phyloP scores from a whole-genome alignment of 805 yeast genomes.

The Monosporozyma servazzii region DNA sequence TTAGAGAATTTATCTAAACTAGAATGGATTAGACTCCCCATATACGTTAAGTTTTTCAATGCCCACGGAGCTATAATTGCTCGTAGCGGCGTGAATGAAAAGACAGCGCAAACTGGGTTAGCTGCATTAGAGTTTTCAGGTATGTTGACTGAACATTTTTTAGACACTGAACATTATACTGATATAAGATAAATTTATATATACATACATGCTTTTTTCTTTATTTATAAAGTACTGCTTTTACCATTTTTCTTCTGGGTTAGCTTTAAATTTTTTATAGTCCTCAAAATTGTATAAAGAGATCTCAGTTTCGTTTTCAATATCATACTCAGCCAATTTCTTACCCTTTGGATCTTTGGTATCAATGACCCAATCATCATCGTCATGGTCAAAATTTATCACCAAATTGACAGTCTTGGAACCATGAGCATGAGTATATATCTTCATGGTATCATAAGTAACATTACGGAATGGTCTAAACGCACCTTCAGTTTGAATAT shows the following conservation, averaged over 20 bases:
- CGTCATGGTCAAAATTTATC: slow-evolving; percentile 75
- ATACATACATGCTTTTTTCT: not conserved
- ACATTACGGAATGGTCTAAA: slow-evolving; percentile 78
- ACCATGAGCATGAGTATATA: slow-evolving; percentile 92
- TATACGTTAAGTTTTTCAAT: slow-evolving; percentile 60
- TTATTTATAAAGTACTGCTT: no score
- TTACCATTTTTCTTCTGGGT: slow-evolving; percentile 90
- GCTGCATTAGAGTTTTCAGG: slow-evolving; percentile 25
- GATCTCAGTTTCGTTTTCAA: slow-evolving; percentile 85
- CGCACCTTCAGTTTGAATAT: slow-evolving; percentile 49
- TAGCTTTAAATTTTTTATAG: slow-evolving; percentile 58
- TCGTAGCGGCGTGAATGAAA: slow-evolving; percentile 47
- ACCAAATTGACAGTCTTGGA: slow-evolving; percentile 88
- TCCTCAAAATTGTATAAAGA: slow-evolving; percentile 66
- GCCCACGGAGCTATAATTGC: slow-evolving; percentile 86
- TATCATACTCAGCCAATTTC: slow-evolving; percentile 43
- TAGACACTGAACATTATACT: slow-evolving; percentile 1
- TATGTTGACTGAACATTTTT: slow-evolving; percentile 17
- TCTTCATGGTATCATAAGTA: slow-evolving; percentile 63
- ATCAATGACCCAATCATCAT: slow-evolving; percentile 51
- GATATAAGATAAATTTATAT: not conserved
- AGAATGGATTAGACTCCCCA: slow-evolving; percentile 71
- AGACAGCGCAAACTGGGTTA: slow-evolving; percentile 18
- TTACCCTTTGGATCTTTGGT: slow-evolving; percentile 29
- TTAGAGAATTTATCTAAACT: slow-evolving; percentile 49